Evolutionary conservation across 2,329 filamentous ascomycete genomes (phyloP).

Genomic region (Botrytis galanthina): DNA sequence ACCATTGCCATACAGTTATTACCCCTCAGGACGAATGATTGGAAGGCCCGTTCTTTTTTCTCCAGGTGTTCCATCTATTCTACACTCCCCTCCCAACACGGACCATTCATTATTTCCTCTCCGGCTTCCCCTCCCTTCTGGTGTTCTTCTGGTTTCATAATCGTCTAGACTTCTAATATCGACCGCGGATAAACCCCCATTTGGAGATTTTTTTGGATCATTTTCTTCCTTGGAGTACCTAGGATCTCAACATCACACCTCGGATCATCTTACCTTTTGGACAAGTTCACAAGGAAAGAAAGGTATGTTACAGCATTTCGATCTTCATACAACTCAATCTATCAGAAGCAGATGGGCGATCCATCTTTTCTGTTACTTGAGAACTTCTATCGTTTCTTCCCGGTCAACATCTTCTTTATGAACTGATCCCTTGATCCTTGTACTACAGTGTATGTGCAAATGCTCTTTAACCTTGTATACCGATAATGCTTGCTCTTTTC

Average conservation of each 20-base stretch:
- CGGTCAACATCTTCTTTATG: background rate
- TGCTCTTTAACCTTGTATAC: background rate
- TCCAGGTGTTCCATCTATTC: conserved; percentile 3
- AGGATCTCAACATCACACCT: background rate
- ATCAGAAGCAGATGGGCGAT: conserved; percentile 9
- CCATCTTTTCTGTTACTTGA: conserved; percentile 2
- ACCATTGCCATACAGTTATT: background rate
- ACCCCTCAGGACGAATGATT: background rate
- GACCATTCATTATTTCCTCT: background rate
- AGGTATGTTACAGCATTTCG: conserved; percentile 8
- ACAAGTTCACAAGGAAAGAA: background rate
- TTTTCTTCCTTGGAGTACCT: background rate
- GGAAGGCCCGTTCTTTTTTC: conserved; percentile 1
- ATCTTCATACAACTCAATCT: conserved; percentile 4
- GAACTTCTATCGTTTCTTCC: conserved; percentile 3
- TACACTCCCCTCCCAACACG: background rate
- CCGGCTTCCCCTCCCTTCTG: background rate
- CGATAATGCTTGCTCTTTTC: background rate
- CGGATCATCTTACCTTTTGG: background rate
- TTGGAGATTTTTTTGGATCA: background rate
- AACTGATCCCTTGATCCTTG: conserved; percentile 1
- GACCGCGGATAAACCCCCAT: background rate
- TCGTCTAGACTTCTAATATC: background rate
- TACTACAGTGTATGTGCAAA: background rate
- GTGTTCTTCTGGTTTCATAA: conserved; percentile 2